Base-by-base conservation (phyloP, 2,329 filamentous ascomycete species). In the Ophioceras dolichostomum region DNA sequence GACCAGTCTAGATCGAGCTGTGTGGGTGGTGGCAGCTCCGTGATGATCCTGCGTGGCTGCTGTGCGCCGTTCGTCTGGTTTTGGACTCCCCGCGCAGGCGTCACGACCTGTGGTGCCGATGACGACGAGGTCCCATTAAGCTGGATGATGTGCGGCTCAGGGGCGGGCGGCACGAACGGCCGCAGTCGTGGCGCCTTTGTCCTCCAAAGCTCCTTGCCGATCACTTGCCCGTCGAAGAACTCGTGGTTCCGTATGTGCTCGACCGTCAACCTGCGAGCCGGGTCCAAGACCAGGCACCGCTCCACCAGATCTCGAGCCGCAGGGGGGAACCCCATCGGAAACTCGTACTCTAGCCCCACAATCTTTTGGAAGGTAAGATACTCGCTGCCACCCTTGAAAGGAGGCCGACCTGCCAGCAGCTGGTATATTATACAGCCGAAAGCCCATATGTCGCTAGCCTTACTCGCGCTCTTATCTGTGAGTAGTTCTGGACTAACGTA, bases 301-400 rank as follows among this genome's bases (percentile, higher is more conserved):
- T 96, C 89, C 1, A 98, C 80, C 13, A 98, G 67, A 57, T 98
- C 91, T 42, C 79, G 79, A 16, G 91, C 91, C 2, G 86, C 74
- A 5, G 79, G 66, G 2, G 91, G 91, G 49, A 98, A 98, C 2
- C 86, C 87, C 20, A 75, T 61, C 0, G 91, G 91, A 45, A 96
- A 98, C 32, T 89, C 82, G 54, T 96, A 98, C 38, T 98, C 89
- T 31, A 98, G 68, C 22, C 74, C 81, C 37, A 98, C 85, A 53
- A 98, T 98, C 60, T 96, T 98, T 57, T 98, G 91, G 54, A 98
- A 98, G 0, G 91, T 98, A 53, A 91, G 71, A 51, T 96, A 98
- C 55, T 98, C 91, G 47, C 94, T 95, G 12, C 73, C 83, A 29
- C 83, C 91, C 57, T 98, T 98, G 67, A 98, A 98, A 0, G 91